Percentiles rank a stretch among this genome's conserved stretches.
These are phyloP conservation scores for Caulochytrium protostelioides DNA, from an alignment of 371 early-diverging fungal genomes.

Conservation along the genomic window DNA sequence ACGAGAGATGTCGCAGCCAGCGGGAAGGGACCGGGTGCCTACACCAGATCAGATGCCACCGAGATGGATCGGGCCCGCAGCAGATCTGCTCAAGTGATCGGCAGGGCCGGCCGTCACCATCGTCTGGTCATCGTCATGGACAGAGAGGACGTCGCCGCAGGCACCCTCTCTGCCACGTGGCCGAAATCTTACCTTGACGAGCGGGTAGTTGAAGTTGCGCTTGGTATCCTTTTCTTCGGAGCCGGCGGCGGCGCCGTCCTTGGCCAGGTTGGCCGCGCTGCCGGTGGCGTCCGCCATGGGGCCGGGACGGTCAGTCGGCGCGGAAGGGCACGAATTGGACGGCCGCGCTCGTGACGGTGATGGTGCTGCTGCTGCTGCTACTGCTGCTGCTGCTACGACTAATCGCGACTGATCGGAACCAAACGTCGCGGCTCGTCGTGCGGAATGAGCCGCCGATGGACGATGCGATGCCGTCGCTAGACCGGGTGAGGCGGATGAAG, in stretches of 20 bases:
- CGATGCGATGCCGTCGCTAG: no score
- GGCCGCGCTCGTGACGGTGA: no score
- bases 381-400: no score
- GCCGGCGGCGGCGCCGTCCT: conserved; percentile 3
- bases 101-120: no score
- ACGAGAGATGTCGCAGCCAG: neutral
- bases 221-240: conserved; percentile 16
- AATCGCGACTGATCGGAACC: no score
- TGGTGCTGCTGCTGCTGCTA: no score
- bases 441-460: no score
- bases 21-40: neutral
- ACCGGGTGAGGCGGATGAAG: no score
- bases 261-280: conserved; percentile 16
- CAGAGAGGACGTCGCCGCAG: neutral
- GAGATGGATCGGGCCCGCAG: neutral
- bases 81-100: neutral
- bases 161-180: neutral
- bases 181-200: conserved; percentile 16
- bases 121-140: neutral
- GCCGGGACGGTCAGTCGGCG: neutral
- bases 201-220: conserved; percentile 25
- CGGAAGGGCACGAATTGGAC: no score
- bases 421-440: no score
- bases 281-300: conserved; percentile 19
- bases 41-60: neutral